phyloP scores from a whole-genome alignment of 176 grass and related monocot genomes.

The Echinochloa phyllopogon region DNA sequence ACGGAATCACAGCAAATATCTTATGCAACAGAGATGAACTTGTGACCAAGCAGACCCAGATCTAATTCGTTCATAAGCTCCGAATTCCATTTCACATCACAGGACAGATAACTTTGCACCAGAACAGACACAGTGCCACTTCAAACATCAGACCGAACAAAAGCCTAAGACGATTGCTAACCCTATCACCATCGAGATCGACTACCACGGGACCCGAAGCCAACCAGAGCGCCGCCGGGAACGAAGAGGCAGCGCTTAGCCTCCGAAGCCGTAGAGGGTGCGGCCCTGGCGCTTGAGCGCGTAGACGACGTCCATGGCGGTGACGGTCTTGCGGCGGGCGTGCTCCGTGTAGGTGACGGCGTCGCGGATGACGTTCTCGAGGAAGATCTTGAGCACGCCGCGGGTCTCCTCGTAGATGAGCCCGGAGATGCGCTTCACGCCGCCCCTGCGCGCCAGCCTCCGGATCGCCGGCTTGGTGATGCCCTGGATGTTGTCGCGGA shows the following conservation, averaged over 20 bases:
- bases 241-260: not conserved
- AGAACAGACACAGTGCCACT: not conserved
- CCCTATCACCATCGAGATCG: not conserved
- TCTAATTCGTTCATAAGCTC: not conserved
- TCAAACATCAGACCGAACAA: not conserved
- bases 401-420: slow-evolving; percentile 77
- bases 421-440: slow-evolving; percentile 72
- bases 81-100: not conserved
- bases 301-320: slow-evolving; percentile 82
- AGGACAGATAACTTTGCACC: not conserved
- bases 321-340: slow-evolving; percentile 80
- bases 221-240: not conserved
- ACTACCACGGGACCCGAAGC: no score
- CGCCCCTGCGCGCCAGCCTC: slow-evolving; percentile 54
- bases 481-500: slow-evolving; percentile 75
- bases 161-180: not conserved
- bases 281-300: slow-evolving; percentile 77
- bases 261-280: slow-evolving; percentile 75
- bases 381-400: slow-evolving; percentile 85
- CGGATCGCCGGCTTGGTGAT: slow-evolving; percentile 76
- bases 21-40: not conserved
- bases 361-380: slow-evolving; percentile 83
- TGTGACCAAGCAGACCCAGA: not conserved
- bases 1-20: no score
- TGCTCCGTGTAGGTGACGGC: slow-evolving; percentile 79